Conservation (phyloP, 768 basidiomycete species). For the Gyrodon lividus region DNA sequence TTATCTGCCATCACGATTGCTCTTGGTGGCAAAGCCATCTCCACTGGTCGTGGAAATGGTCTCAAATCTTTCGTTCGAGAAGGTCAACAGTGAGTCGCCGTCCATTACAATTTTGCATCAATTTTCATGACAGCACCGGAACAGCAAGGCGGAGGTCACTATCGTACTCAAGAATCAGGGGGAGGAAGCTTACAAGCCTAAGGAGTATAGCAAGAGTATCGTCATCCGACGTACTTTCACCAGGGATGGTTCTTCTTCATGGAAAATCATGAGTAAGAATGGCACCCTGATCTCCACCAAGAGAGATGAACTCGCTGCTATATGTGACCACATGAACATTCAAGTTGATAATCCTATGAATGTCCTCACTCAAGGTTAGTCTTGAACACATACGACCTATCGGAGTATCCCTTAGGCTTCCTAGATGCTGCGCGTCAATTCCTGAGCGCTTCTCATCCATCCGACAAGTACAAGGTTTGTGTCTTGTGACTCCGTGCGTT, state of each 20-base stretch:
- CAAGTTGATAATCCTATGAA: constrained; percentile 97
- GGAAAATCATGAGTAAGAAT: constrained; percentile 78
- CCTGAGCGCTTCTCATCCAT: constrained; percentile 73
- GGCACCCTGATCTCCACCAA: constrained; percentile 69
- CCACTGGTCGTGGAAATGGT: constrained; percentile 85
- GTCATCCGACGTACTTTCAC: constrained; percentile 79
- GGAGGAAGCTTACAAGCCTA: constrained; percentile 80
- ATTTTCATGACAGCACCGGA: constrained; percentile 37
- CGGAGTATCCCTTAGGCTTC: neutral
- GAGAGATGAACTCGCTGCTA: constrained; percentile 81
- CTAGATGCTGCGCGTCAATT: constrained; percentile 58
- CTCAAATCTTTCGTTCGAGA: constrained; percentile 85
- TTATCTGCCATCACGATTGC: constrained; percentile 91
- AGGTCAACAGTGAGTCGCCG: constrained; percentile 61
- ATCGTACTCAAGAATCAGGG: constrained; percentile 88
- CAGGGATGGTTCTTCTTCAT: constrained; percentile 70
- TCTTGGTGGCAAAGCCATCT: constrained; percentile 88
- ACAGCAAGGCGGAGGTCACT: constrained; percentile 59
- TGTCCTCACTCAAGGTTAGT: constrained; percentile 79
- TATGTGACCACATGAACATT: constrained; percentile 94
- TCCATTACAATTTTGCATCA: neutral
- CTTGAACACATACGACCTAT: neutral
- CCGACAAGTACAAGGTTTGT: constrained; percentile 86
- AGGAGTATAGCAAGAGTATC: constrained; percentile 86
- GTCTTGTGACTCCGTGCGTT: neutral